phyloP scores from a whole-genome alignment of 176 grass and related monocot species.

The Oryza brachyantha region DNA sequence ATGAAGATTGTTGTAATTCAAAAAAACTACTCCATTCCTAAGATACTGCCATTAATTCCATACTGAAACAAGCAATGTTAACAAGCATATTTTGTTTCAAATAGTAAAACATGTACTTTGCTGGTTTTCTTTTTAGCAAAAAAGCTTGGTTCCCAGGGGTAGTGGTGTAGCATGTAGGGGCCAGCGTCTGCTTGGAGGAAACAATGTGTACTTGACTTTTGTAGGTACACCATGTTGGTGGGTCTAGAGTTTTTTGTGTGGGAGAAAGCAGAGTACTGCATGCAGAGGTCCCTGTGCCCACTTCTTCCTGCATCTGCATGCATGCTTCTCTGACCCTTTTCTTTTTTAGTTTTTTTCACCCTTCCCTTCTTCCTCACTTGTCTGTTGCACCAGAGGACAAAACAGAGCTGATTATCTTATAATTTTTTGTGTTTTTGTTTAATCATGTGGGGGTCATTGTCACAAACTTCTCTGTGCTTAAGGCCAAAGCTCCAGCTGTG shows the following conservation, averaged over 20 bases:
- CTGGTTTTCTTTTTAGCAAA: not conserved
- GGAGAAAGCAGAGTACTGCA: conserved; percentile 18
- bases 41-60: not conserved
- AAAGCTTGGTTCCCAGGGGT: not conserved
- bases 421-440: not conserved
- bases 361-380: conserved; percentile 15
- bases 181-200: not conserved
- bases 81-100: not conserved
- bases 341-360: not conserved
- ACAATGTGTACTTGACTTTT: not conserved
- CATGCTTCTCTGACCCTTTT: conserved; percentile 12
- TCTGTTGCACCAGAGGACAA: conserved; percentile 21
- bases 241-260: conserved; percentile 18
- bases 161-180: not conserved
- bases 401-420: conserved; percentile 24
- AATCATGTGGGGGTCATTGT: not conserved
- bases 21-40: not conserved
- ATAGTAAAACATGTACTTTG: not conserved
- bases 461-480: not conserved
- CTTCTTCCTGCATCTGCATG: conserved; percentile 38
- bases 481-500: conserved; percentile 21
- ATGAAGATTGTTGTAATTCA: not conserved
- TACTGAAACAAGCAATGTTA: not conserved
- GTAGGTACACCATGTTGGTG: conserved; percentile 19
- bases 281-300: conserved; percentile 18